Conservation (phyloP, 257 asterid species). For the Apocynum venetum region DNA sequence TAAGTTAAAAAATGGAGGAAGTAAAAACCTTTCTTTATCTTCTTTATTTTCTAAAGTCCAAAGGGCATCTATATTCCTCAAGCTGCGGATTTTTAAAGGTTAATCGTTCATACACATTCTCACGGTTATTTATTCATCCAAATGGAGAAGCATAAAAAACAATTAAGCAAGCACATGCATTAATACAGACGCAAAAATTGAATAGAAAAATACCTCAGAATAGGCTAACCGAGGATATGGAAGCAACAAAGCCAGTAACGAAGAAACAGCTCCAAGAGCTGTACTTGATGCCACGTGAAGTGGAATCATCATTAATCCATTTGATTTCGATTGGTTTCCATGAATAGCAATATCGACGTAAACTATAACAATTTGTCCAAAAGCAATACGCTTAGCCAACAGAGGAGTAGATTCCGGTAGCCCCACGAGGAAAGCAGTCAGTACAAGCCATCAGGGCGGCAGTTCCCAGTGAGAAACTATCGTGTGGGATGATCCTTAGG, state of each 20-base stretch:
- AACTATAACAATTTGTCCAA: constrained; percentile 63
- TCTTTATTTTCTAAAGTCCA: too few species aligned
- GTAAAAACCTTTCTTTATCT: too few species aligned
- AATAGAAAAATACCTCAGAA: constrained; percentile 29
- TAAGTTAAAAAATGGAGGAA: too few species aligned
- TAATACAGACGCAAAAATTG: too few species aligned
- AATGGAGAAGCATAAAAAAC: too few species aligned
- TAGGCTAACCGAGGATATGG: constrained; percentile 52
- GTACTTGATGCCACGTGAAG: constrained; percentile 51
- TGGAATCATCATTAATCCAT: constrained; percentile 28
- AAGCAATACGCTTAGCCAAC: constrained; percentile 50
- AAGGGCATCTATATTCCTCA: too few species aligned
- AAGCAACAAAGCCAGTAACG: constrained; percentile 44
- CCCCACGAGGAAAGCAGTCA: constrained; percentile 44
- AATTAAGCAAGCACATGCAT: too few species aligned
- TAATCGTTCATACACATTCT: too few species aligned
- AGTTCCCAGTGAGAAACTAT: constrained; percentile 22
- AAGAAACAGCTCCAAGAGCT: constrained; percentile 44
- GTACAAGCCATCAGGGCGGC: constrained; percentile 36
- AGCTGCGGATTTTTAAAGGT: too few species aligned
- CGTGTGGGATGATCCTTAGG: constrained; percentile 21
- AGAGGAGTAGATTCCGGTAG: constrained; percentile 44
- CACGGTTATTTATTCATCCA: too few species aligned
- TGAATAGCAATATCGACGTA: constrained; percentile 31
- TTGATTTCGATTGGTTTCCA: constrained; percentile 9